Percentiles rank a stretch among this genome's conserved stretches.
Conservation (phyloP, 176 grass and related monocot genomes). For the Triticum timopheevii region DNA sequence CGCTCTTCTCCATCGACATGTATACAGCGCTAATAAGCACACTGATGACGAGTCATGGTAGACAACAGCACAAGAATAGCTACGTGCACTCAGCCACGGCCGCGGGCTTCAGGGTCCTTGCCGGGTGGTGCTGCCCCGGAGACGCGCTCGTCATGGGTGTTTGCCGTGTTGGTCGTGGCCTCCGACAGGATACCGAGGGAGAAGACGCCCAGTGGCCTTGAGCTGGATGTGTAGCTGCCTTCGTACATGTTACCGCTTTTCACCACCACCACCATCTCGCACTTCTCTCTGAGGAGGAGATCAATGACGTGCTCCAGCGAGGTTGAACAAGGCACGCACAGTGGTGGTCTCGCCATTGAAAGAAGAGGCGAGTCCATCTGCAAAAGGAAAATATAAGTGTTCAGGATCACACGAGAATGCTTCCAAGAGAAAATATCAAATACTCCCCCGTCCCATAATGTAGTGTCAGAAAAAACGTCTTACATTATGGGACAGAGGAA, state of each 20-base stretch:
- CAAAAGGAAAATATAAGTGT: background rate
- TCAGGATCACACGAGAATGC: background rate
- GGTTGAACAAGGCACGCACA: constrained; percentile 63
- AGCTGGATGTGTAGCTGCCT: constrained; percentile 59
- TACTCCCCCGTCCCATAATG: background rate
- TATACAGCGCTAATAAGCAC: background rate
- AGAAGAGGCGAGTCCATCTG: constrained; percentile 80
- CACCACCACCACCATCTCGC: constrained; percentile 66
- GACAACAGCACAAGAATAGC: background rate
- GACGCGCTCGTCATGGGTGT: background rate
- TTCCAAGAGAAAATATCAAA: background rate
- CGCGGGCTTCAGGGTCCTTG: background rate
- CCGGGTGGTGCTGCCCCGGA: background rate
- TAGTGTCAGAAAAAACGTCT: too few relatives aligned
- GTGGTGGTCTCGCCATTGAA: constrained; percentile 57
- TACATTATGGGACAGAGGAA: too few relatives aligned
- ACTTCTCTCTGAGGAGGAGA: constrained; percentile 63
- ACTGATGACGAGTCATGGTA: background rate
- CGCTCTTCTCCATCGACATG: background rate
- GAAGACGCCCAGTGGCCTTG: constrained; percentile 70
- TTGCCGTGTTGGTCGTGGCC: constrained; percentile 14
- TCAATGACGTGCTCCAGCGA: constrained; percentile 69
- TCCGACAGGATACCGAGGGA: constrained; percentile 49
- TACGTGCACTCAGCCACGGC: background rate
- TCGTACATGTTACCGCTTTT: constrained; percentile 61